Evolutionary conservation across 2,329 filamentous ascomycete genomes (phyloP), one percentile per base, ranked within the genome.

Genomic region (Colletotrichum sp.): DNA sequence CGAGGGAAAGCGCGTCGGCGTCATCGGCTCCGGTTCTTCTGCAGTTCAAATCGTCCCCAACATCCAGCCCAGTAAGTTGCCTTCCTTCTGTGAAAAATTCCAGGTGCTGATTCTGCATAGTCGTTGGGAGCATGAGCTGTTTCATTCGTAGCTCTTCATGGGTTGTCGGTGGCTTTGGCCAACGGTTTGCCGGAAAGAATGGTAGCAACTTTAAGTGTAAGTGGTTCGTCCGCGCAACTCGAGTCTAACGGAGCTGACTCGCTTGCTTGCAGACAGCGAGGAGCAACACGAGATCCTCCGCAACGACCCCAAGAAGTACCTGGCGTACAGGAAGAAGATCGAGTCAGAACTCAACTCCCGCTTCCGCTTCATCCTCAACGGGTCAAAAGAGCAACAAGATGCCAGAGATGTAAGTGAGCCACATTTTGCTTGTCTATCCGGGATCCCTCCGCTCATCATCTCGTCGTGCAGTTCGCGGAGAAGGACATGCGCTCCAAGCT

Each of bases 341-440:
- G 88, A 90, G 75, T 80, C 85, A 2, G 88, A 87, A 30, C 83
- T 91, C 18, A 91, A 90, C 75, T 85, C 86, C 62, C 84, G 88
- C 8, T 91, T 90, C 83, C 88, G 88, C 62, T 87, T 90, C 81
- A 89, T 90, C 79, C 82, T 88, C 77, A 89, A 88, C 79, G 87
- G 86, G n/a, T 86, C 84, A 8, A 72, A 84, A 67, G 87, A 88
- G 81, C 86, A 87, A 3, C 81, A 81, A 68, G 81, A 83, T 30
- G 87, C 88, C 28, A 71, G 68, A 71, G 64, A 59, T 8, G 71
- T 71, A 44, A 59, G 71, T 48, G 10, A 13, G 13, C n/a, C n/a
- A n/a, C 3, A 13, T 10, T 52, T 52, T 22, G 44, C 44, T 13
- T n/a, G n/a, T n/a, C n/a, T n/a, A n/a, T n/a, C n/a, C n/a, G n/a